A percentile compares a stretch with the other conserved stretches of the same genome.
Conservation (phyloP, 768 basidiomycete species). For the Hericium coralloides region DNA sequence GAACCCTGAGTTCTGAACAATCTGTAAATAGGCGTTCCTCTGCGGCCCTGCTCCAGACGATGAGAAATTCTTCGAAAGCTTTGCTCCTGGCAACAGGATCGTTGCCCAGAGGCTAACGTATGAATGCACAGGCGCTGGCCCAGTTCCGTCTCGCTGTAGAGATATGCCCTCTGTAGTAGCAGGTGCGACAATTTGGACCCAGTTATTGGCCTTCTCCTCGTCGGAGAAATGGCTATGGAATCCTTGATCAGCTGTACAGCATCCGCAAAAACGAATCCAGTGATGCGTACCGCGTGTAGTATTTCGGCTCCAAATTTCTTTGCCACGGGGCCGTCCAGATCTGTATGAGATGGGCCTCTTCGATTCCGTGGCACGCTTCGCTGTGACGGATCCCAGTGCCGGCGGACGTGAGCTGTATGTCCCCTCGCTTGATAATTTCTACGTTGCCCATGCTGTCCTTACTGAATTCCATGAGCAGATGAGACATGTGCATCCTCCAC, state of each 20-base stretch:
- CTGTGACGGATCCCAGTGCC: constrained; percentile 89
- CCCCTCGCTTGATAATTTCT: constrained; percentile 83
- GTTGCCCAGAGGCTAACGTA: constrained; percentile 45
- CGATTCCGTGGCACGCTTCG: constrained; percentile 44
- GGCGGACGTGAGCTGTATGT: constrained; percentile 85
- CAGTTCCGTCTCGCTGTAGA: constrained; percentile 46
- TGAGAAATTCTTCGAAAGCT: neutral
- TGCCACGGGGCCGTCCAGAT: constrained; percentile 56
- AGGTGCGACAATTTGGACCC: constrained; percentile 73
- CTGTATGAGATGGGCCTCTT: constrained; percentile 53
- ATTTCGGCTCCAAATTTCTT: constrained; percentile 53
- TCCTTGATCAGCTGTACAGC: neutral
- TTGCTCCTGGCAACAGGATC: neutral
- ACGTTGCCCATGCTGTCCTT: constrained; percentile 88
- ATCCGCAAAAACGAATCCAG: neutral
- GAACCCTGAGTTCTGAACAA: neutral
- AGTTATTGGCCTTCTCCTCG: constrained; percentile 65
- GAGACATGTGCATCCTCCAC: neutral
- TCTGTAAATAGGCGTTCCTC: neutral
- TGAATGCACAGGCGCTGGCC: constrained; percentile 72
- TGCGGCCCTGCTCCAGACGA: neutral
- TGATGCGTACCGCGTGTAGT: constrained; percentile 61
- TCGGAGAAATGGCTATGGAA: constrained; percentile 60
- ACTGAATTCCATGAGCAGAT: constrained; percentile 28
- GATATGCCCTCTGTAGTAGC: constrained; percentile 46